Evolutionary conservation across 495 filamentous ascomycete genomes (phyloP), one percentile per base, ranked within the genome.

Genomic region (Penicillium riverlandense): DNA sequence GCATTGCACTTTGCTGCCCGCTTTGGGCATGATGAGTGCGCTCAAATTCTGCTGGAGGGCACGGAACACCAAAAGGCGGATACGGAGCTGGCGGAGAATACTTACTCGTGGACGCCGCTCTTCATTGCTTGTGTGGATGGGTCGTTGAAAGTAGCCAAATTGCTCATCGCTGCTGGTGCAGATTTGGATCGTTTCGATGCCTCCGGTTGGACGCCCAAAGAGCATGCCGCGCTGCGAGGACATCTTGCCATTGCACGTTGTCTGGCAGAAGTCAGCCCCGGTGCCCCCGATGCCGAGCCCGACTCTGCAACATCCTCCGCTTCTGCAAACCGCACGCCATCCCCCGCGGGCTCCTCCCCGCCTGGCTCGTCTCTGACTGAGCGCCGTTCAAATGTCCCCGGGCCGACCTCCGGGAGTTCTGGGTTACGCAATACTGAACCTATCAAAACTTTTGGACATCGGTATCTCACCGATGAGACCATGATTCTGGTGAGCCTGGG

Each of bases 141-240:
- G 0, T 79, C 86, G 43, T 58, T 89, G 29, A 61, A 74, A 1
- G 78, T 94, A 29, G 85, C 92, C 13, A 78, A 86, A 57, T 75
- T 88, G 37, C 72, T 98, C 8, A 73, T 96, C 35, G 76, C 79
- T 16, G 83, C 85, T 27, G 87, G 87, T 0, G 85, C 85, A 1
- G 78, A 92, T 40, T 57, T 89, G 11, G 81, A 83, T 40, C 80
- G 75, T 38, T 61, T 66, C 8, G 92, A 97, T 60, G 80, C 80
- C 2, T 96, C 90, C 39, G 92, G 92, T 7, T 98, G 94, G 94
- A 95, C 88, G 1, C 82, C 90, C 2, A 88, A 83, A 66, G 92
- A 98, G 58, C 92, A 97, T 66, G 92, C 92, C 5, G 84, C 87
- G 0, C 66, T 98, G 31, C 69, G 92, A 52, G 92, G 92, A 0